phyloP scores from a whole-genome alignment of 140 eudicot species.

The Anethum foeniculum region DNA sequence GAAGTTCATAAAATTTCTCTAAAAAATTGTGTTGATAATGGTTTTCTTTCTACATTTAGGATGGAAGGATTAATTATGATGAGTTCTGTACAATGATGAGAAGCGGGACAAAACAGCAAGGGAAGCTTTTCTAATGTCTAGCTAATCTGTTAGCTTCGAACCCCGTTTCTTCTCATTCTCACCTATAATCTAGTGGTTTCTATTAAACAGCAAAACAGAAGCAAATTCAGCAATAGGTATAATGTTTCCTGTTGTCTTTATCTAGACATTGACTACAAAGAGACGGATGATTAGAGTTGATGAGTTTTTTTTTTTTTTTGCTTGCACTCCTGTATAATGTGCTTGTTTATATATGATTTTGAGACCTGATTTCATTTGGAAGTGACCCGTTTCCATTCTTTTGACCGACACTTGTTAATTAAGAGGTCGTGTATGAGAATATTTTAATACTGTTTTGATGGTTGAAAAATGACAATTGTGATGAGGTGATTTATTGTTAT shows the following conservation, averaged over 20 bases:
- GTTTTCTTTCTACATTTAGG: conserved; percentile 32
- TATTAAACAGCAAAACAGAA: neutral
- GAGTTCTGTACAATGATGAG: conserved; percentile 95
- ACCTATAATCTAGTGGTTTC: neutral
- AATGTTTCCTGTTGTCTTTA: neutral
- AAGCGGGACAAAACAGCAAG: conserved; percentile 68
- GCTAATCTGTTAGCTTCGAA: conserved; percentile 1
- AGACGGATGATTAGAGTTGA: conserved; percentile 12
- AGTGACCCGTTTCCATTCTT: neutral
- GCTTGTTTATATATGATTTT: conserved; percentile 8
- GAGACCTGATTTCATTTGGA: neutral
- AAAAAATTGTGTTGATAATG: neutral
- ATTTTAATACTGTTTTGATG: neutral
- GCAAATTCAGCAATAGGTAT: neutral
- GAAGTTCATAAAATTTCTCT: neutral
- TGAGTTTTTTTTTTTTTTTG: conserved; percentile 8
- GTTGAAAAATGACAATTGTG: conserved; percentile 8
- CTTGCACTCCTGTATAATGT: neutral
- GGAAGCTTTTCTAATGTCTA: conserved; percentile 46
- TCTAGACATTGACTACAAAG: neutral
- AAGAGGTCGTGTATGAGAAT: neutral
- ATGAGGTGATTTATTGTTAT: neutral
- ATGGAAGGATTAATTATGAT: conserved; percentile 84
- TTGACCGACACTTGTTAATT: neutral
- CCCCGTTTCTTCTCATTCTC: neutral